A percentile compares a stretch with the other conserved stretches of the same genome.
These are phyloP conservation scores for Adansonia digitata DNA, from an alignment of 345 rosid species.

Conservation along the genomic window DNA sequence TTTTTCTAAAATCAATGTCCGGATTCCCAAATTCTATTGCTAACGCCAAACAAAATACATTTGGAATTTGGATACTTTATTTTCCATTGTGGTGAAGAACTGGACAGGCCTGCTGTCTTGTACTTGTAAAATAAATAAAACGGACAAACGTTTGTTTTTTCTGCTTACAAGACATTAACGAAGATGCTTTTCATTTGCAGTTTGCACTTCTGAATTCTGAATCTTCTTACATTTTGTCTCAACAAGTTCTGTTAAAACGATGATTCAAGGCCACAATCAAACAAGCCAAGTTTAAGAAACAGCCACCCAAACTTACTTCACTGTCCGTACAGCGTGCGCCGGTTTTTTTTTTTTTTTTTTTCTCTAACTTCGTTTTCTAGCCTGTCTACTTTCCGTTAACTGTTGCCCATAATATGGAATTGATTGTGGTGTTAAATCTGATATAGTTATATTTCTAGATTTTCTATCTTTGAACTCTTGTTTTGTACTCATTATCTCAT, in stretches of 20 bases:
- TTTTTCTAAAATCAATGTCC: not conserved
- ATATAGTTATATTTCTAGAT: not conserved
- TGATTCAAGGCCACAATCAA: not conserved
- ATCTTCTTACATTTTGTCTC: not conserved
- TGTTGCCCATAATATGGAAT: too few species aligned
- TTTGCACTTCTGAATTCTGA: not conserved
- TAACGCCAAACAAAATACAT: not conserved
- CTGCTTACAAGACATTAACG: not conserved
- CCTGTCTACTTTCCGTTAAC: constrained; percentile 8
- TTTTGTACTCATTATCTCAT: constrained; percentile 46
- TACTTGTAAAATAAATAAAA: not conserved
- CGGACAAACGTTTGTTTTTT: not conserved
- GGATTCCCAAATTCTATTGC: constrained; percentile 13
- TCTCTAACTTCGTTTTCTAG: constrained; percentile 16
- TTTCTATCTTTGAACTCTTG: constrained; percentile 28
- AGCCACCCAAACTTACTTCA: not conserved
- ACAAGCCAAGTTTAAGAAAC: not conserved
- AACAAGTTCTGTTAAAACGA: not conserved
- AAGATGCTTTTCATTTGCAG: not conserved
- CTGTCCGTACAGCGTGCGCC: not conserved
- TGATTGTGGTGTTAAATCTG: constrained; percentile 6
- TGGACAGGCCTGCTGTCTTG: not conserved
- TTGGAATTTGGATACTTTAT: not conserved
- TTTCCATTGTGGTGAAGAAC: not conserved
- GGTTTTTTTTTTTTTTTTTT: not conserved